Percentiles rank a stretch among this genome's conserved stretches.
phyloP scores from a whole-genome alignment of 1,139 yeast genomes.

The Taphrina deformans region DNA sequence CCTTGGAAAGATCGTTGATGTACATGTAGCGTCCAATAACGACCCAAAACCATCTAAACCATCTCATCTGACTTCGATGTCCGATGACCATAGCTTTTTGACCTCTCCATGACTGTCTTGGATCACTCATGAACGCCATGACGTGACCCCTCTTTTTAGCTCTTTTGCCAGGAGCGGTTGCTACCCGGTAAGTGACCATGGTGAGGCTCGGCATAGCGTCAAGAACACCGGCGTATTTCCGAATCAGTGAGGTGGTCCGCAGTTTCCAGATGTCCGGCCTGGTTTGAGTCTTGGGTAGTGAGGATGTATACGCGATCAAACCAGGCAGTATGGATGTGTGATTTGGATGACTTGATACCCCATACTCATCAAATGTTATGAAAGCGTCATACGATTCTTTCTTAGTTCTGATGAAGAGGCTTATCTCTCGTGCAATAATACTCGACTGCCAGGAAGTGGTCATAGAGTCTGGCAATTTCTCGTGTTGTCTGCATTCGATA shows the following conservation, averaged over 20 bases:
- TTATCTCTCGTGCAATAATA: constrained; percentile 44
- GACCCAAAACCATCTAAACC: constrained; percentile 94
- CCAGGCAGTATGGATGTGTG: constrained; percentile 56
- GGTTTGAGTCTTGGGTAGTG: constrained; percentile 40
- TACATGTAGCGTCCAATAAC: constrained; percentile 68
- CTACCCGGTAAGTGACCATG: constrained; percentile 32
- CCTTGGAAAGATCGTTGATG: constrained; percentile 58
- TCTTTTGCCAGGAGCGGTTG: constrained; percentile 14
- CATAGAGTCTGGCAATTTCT: constrained; percentile 69
- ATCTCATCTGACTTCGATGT: constrained; percentile 87
- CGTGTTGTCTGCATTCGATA: constrained; percentile 54
- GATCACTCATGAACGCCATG: constrained; percentile 52
- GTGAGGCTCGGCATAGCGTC: constrained; percentile 43
- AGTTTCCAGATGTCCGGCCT: constrained; percentile 43
- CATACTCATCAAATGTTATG: constrained; percentile 77
- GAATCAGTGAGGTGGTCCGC: constrained; percentile 46
- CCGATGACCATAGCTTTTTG: constrained; percentile 78
- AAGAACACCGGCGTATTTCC: constrained; percentile 46
- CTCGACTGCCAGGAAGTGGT: constrained; percentile 61
- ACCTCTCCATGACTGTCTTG: constrained; percentile 60
- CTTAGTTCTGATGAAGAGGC: not conserved
- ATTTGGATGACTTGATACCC: constrained; percentile 84
- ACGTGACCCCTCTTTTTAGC: constrained; percentile 16
- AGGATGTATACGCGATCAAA: constrained; percentile 38
- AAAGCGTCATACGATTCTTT: constrained; percentile 43